Evolutionary conservation across 2,329 filamentous ascomycete genomes (phyloP), one percentile per base, ranked within the genome.

Genomic region (Blastomyces parvus): DNA sequence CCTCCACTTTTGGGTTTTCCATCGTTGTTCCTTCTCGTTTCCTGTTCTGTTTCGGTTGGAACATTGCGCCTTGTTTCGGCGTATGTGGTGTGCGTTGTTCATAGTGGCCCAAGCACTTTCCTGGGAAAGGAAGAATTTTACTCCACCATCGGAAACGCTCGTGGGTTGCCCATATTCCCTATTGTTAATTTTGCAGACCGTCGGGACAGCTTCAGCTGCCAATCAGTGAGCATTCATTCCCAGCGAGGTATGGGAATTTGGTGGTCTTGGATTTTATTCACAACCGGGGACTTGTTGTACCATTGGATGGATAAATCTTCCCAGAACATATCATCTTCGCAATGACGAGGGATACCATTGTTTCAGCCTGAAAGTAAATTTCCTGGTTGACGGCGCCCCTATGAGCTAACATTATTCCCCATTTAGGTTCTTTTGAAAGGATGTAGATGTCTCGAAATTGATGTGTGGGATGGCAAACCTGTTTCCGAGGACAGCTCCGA

Each of bases 361-460:
- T 17, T 58, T 36, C 11, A 19, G 19, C 30, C 17, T 56, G 30
- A 33, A 13, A 8, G n/a, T 38, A 7, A 22, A 22, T n/a, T 27
- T 17, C 55, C 36, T 27, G 17, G 19, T 33, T 22, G 52, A 55
- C 17, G 36, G 42, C 2, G n/a, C n/a, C 36, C 65, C 7, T 5
- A 42, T 17, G 7, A 40, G 25, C 48, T 61, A 55, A 56, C 52
- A 46, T 57, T 3, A 42, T 22, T 17, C 38, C n/a, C 17, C 55
- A n/a, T 13, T 19, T 69, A 90, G 83, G 88, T 89, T 14, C 84
- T 97, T 14, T 80, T 84, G 44, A 83, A 86, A 60, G 89, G 90
- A 58, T 96, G 92, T 71, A 86, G 92, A 65, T 97, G 91, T 71
- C 91, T 97, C 57, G 92, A 97, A 74, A 94, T 97, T 62, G 93